Conservation (phyloP, 2,329 filamentous ascomycete genomes). For the Sporothrix globosa region DNA sequence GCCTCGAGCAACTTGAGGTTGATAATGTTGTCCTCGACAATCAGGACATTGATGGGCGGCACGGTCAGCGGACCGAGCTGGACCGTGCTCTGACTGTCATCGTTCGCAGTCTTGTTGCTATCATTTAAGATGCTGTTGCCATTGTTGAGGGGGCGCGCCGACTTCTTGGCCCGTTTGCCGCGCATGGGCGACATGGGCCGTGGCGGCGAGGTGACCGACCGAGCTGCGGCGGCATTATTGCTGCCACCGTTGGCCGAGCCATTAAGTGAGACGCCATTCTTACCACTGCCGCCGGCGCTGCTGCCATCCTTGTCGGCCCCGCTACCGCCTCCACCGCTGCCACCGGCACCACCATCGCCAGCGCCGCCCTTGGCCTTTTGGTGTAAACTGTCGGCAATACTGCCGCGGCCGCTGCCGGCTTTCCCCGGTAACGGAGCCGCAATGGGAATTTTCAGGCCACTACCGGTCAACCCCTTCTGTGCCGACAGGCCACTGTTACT, state of each 20-base stretch:
- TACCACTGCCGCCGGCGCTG: neutral
- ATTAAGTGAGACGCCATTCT: neutral
- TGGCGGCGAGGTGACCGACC: conserved; percentile 45
- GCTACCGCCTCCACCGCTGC: neutral
- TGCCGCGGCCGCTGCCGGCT: neutral
- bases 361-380: conserved; percentile 9
- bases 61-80: conserved; percentile 75
- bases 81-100: conserved; percentile 42
- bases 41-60: conserved; percentile 94
- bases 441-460: neutral
- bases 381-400: neutral
- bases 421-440: conserved; percentile 1
- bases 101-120: neutral
- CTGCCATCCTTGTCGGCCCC: conserved; percentile 12
- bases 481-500: neutral
- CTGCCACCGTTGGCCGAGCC: conserved; percentile 8
- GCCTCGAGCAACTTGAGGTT: conserved; percentile 91
- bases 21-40: conserved; percentile 98
- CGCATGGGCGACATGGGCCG: conserved; percentile 48
- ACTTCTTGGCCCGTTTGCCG: conserved; percentile 60
- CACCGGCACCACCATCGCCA: neutral
- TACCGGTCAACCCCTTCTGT: neutral
- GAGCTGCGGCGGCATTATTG: neutral
- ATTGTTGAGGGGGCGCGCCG: neutral
- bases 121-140: conserved; percentile 43